Evolutionary conservation across 495 filamentous ascomycete species (phyloP).

Genomic region (Penicillium chermesinum): DNA sequence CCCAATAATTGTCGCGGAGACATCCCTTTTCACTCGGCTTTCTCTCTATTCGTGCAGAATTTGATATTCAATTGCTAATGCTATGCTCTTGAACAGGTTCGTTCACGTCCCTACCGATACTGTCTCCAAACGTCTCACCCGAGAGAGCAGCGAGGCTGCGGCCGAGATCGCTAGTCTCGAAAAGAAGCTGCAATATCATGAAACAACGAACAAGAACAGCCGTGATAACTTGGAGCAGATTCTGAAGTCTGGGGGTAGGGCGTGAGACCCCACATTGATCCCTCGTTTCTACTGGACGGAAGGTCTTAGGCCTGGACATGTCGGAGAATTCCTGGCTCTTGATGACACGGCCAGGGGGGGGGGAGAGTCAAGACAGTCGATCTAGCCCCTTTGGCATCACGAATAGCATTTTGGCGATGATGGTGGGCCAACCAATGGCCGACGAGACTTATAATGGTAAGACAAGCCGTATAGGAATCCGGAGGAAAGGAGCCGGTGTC

Average conservation of each 20-base stretch:
- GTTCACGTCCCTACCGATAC: slow-evolving; percentile 65
- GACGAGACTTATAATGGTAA: too few species aligned
- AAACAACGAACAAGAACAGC: slow-evolving; percentile 92
- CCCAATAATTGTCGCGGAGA: too few species aligned
- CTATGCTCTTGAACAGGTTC: slow-evolving; percentile 58
- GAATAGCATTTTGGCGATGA: too few species aligned
- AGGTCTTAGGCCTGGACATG: not conserved
- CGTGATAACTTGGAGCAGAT: slow-evolving; percentile 85
- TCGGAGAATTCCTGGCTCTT: not conserved
- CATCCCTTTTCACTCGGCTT: too few species aligned
- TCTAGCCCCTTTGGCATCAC: too few species aligned
- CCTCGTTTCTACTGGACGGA: not conserved
- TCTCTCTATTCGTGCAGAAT: slow-evolving; percentile 1
- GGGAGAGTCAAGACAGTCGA: not conserved
- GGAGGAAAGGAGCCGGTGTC: too few species aligned
- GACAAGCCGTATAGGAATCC: too few species aligned
- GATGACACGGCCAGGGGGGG: not conserved
- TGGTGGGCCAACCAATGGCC: too few species aligned
- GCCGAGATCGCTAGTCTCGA: slow-evolving; percentile 71
- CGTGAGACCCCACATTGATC: slow-evolving; percentile 14
- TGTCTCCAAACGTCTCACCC: slow-evolving; percentile 69
- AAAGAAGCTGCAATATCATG: slow-evolving; percentile 90
- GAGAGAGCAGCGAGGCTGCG: slow-evolving; percentile 70
- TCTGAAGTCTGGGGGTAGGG: slow-evolving; percentile 50
- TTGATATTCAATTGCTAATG: not conserved